Conservation (phyloP, 2,329 filamentous ascomycete genomes). For the Colletotrichum tofieldiae region DNA sequence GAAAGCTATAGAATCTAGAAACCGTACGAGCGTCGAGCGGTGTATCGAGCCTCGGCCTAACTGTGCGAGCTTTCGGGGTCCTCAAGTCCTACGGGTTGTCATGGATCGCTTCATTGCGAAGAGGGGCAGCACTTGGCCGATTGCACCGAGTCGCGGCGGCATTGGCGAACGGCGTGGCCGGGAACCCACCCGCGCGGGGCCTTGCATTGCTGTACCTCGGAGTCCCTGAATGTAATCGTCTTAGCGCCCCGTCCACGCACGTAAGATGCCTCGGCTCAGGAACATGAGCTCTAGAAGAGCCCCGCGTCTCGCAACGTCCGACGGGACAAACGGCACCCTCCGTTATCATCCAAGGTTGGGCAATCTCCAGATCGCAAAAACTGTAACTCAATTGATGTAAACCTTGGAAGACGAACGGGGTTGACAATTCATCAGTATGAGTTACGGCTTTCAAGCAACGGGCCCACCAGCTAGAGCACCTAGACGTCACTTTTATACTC, state of each 20-base stretch:
- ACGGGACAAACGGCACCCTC: conserved; percentile 4
- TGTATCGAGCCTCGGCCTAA: conserved; percentile 35
- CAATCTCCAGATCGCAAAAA: background rate
- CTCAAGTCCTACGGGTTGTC: background rate
- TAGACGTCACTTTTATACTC: background rate
- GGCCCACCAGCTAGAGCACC: background rate
- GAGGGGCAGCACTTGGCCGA: conserved; percentile 22
- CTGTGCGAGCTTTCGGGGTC: background rate
- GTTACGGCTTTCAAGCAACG: background rate
- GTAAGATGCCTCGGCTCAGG: conserved; percentile 36
- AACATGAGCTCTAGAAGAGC: background rate
- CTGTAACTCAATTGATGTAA: background rate
- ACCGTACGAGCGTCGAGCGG: conserved; percentile 19
- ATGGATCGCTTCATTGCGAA: background rate
- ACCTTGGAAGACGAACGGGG: background rate
- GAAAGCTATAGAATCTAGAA: conserved; percentile 5
- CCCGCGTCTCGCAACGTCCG: background rate
- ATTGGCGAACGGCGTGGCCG: conserved; percentile 30
- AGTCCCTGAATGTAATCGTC: conserved; percentile 36
- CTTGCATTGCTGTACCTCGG: conserved; percentile 22
- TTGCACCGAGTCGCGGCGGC: conserved; percentile 18
- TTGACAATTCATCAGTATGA: background rate
- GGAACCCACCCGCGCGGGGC: conserved; percentile 39
- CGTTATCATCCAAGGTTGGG: background rate
- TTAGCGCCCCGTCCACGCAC: conserved; percentile 28